Base-by-base conservation (phyloP, 345 rosid species). In the Trapa incisa region DNA sequence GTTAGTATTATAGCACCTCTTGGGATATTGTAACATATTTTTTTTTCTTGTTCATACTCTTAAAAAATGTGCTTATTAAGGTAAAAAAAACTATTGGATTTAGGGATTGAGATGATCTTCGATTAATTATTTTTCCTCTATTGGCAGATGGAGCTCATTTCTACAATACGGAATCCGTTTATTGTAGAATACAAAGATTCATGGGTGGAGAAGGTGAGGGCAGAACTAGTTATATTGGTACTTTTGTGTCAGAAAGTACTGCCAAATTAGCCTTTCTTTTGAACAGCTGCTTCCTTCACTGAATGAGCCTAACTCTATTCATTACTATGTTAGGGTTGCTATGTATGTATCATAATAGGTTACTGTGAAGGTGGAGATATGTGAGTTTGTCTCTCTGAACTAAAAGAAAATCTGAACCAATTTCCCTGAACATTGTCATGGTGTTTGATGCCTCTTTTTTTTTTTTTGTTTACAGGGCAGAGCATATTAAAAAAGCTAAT, bases 291-390 rank as follows among this genome's bases (percentile, higher is more conserved):
- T 52, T 3, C 47, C 63, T 67, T 62, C n/a, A 5, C 17, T 54
- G 35, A 33, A 53, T 57, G 61, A 64, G 66, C 52, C 80, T 84
- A 77, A 81, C 75, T 65, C 39, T 65, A 36, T 68, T 78, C 17
- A 53, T 76, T 29, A 73, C 48, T 74, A 62, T 70, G 41, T 77
- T 78, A 95, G 99, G 99, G 99, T 57, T 95, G 99, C 84, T 91
- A 91, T 66, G 96, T 91, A 72, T 91, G 99, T 85, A 95, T 95
- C 69, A 85, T 91, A 73, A 87, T 95, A 78, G 97, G 99, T 67
- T 95, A 91, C 64, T 95, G 99, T 69, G 93, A 91, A 86, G 97
- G 97, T 71, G 97, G 99, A 72, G 99, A 95, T 83, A 95, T 95
- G 99, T 95, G 77, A 85, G 99, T 76, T 72, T 47, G 77, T 45